Conservation (phyloP, 345 rosid species). For the Arabis hirsuta region DNA sequence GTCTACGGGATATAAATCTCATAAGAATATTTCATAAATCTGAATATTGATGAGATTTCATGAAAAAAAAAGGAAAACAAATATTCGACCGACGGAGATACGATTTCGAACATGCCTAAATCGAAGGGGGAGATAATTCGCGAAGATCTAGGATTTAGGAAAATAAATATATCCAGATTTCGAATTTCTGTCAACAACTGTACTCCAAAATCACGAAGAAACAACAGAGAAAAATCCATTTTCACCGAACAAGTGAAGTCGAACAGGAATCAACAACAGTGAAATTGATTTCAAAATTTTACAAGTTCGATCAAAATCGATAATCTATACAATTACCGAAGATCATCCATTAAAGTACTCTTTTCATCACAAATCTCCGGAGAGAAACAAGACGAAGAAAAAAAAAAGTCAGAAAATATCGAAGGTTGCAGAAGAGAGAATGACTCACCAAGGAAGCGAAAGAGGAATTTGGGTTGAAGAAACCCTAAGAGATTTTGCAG, state of each 20-base stretch:
- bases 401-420: not conserved
- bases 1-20: not conserved
- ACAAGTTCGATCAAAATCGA: not conserved
- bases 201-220: slow-evolving; percentile 7
- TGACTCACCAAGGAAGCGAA: slow-evolving; percentile 39
- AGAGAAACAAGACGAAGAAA: not conserved
- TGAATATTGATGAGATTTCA: not conserved
- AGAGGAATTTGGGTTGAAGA: slow-evolving; percentile 20
- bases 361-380: not conserved
- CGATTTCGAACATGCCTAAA: slow-evolving; percentile 10
- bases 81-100: slow-evolving; percentile 33
- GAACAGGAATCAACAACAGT: slow-evolving; percentile 22
- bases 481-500: slow-evolving; percentile 17
- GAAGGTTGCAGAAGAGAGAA: slow-evolving; percentile 9
- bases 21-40: no score
- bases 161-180: slow-evolving; percentile 23
- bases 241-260: slow-evolving; percentile 14
- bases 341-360: not conserved
- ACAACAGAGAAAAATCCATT: slow-evolving; percentile 1
- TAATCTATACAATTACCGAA: not conserved
- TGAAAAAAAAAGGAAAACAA: not conserved
- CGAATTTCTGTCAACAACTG: not conserved
- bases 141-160: slow-evolving; percentile 11
- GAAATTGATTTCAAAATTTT: not conserved
- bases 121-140: not conserved